These are phyloP conservation scores for Lactifluus hygrophoroides DNA, from an alignment of 768 basidiomycete genomes.

Conservation along the genomic window DNA sequence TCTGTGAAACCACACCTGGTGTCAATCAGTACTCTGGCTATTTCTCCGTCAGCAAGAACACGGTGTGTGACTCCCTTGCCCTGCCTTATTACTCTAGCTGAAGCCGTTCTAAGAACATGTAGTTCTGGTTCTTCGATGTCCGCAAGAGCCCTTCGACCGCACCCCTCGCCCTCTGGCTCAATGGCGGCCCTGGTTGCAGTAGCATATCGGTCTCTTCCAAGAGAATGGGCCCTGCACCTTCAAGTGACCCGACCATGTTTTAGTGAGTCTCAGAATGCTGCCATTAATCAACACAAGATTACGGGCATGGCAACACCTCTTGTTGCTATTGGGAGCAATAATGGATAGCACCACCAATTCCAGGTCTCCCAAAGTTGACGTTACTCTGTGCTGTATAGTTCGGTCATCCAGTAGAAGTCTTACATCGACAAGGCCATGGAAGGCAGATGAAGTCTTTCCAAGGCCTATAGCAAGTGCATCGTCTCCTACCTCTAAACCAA, in stretches of 20 bases:
- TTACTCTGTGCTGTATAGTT: neutral
- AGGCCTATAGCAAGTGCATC: no score
- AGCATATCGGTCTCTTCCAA: slow-evolving; percentile 3
- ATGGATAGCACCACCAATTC: neutral
- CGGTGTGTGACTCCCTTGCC: neutral
- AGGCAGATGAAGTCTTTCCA: no score
- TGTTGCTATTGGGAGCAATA: neutral
- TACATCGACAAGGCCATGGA: slow-evolving; percentile 41
- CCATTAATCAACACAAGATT: neutral
- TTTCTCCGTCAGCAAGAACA: neutral
- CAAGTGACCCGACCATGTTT: neutral
- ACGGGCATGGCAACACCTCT: neutral
- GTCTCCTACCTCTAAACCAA: no score
- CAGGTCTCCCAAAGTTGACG: neutral
- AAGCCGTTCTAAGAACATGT: neutral
- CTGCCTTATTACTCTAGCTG: neutral
- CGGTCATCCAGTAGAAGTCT: slow-evolving; percentile 39
- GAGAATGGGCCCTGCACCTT: slow-evolving; percentile 16
- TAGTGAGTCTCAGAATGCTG: neutral
- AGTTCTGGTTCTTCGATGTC: slow-evolving; percentile 4
- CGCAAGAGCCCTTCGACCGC: neutral
- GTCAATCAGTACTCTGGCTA: neutral
- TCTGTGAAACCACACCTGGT: neutral
- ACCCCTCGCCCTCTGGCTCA: slow-evolving; percentile 3
- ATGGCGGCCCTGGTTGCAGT: slow-evolving; percentile 1